Evolutionary conservation across 805 yeast genomes (phyloP), one percentile per base, ranked within the genome.

Genomic region (Blastobotrys attinorum): DNA sequence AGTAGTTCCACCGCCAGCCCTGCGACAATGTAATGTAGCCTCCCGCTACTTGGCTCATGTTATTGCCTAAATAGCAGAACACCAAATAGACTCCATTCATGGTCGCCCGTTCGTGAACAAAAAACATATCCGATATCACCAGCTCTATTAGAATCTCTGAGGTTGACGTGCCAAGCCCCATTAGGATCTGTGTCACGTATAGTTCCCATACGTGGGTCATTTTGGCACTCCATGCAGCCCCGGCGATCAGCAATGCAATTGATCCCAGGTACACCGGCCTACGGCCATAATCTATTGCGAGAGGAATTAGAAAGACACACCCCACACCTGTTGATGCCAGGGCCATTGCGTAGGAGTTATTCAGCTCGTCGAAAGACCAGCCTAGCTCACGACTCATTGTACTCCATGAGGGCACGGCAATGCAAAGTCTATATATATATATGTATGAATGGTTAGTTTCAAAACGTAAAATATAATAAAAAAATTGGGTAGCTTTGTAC

Each of bases 1-100:
- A 50, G 27, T 52, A 53, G 3, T 51, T 53, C 58, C 56, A 51
- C n/a, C 58, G n/a, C 58, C 58, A 54, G 3, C 58, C 58, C 22
- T 51, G 41, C 4, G 44, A 40, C 36, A 49, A 51, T 2, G 56
- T 48, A 33, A 54, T 52, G 25, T 45, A 44, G 11, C 58, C 58
- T 27, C 55, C 58, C n/a, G 55, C 48, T 7, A 54, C 47, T 10
- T 45, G 46, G 13, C 51, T 52, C 41, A 54, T 42, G 25, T 47
- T 52, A 25, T 54, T 50, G 7, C 58, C 58, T 10, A 54, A 29
- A 11, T 54, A 54, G 13, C 52, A 51, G 6, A 54, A 52, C n/a
- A 54, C 47, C 39, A 54, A 38, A 39, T 48, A 54, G 17, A 54
- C 48, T 8, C 54, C 51, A 23, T 52, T 47, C 57, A 52, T 50